These are phyloP conservation scores for Tripterygium wilfordii DNA, from an alignment of 177 flowering plant species.

Conservation along the genomic window DNA sequence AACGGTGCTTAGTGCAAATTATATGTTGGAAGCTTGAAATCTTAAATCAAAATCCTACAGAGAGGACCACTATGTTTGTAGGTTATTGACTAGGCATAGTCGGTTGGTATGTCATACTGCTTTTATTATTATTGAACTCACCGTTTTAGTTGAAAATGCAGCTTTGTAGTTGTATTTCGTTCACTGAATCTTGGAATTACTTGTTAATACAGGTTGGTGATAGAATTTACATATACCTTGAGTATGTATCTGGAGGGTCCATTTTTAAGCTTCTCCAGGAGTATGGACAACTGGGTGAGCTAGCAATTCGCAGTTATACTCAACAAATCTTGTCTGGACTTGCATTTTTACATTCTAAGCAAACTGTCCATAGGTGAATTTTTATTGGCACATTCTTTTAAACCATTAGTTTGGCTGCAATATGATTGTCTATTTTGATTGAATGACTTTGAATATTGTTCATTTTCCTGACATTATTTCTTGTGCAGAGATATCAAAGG, in stretches of 20 bases:
- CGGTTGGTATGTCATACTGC: not conserved
- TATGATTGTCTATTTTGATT: not conserved
- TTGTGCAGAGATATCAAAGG: slow-evolving; percentile 84
- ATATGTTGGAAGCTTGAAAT: no score
- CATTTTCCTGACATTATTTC: slow-evolving; percentile 1
- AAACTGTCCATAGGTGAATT: slow-evolving; percentile 69
- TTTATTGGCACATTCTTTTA: not conserved
- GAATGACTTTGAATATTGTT: not conserved
- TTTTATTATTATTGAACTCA: not conserved
- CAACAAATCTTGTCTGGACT: slow-evolving; percentile 78
- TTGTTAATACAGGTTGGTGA: slow-evolving; percentile 79
- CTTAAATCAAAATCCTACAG: no score
- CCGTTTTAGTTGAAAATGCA: no score
- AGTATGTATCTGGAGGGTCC: slow-evolving; percentile 89
- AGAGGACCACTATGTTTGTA: no score
- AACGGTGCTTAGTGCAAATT: no score
- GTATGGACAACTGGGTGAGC: slow-evolving; percentile 74
- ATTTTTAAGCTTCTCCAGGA: slow-evolving; percentile 79
- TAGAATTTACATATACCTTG: slow-evolving; percentile 68
- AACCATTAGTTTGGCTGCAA: not conserved
- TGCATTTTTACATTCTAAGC: slow-evolving; percentile 68
- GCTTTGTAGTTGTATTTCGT: no score
- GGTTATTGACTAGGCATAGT: no score
- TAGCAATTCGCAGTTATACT: slow-evolving; percentile 69
- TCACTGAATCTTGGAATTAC: no score